Evolutionary conservation across 306 rosid species (phyloP).

Genomic region (Crotalaria pallida): DNA sequence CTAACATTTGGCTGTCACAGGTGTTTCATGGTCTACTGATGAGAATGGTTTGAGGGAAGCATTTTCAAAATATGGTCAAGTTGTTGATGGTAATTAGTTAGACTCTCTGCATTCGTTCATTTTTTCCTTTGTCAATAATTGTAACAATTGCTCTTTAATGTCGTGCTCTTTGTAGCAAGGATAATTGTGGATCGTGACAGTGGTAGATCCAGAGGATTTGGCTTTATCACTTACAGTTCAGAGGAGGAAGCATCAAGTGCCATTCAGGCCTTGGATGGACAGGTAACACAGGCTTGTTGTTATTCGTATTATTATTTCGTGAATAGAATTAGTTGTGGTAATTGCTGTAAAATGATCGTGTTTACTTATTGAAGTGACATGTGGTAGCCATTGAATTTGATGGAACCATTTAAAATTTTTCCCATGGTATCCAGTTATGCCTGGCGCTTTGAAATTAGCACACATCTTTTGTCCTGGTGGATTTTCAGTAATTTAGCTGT

Average conservation of each 20-base stretch:
- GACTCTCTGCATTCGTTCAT: not conserved
- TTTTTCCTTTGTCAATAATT: not conserved
- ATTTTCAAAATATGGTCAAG: conserved; percentile 68
- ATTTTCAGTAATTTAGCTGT: not conserved
- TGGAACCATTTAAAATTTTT: not conserved
- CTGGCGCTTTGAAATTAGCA: not conserved
- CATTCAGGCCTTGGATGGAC: conserved; percentile 75
- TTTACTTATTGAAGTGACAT: not conserved
- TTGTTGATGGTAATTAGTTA: conserved; percentile 61
- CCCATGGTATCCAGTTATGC: not conserved
- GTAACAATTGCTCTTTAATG: not conserved
- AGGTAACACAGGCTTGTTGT: conserved; percentile 39
- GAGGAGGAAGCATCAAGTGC: conserved; percentile 88
- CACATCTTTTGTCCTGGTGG: not conserved
- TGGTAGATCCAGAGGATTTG: conserved; percentile 91
- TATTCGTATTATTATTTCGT: not conserved
- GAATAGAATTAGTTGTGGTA: not conserved
- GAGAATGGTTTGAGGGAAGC: conserved; percentile 65
- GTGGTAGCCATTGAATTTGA: not conserved
- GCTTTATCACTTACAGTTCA: conserved; percentile 59
- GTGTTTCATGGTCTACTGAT: conserved; percentile 63
- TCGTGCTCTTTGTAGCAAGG: conserved; percentile 47
- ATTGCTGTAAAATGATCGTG: not conserved
- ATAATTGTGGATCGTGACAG: conserved; percentile 69
- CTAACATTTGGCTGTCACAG: conserved; percentile 30